A percentile compares a stretch with the other conserved stretches of the same genome.
These are phyloP conservation scores for Ogataea neopini DNA, from an alignment of 805 yeast genomes.

Conservation along the genomic window DNA sequence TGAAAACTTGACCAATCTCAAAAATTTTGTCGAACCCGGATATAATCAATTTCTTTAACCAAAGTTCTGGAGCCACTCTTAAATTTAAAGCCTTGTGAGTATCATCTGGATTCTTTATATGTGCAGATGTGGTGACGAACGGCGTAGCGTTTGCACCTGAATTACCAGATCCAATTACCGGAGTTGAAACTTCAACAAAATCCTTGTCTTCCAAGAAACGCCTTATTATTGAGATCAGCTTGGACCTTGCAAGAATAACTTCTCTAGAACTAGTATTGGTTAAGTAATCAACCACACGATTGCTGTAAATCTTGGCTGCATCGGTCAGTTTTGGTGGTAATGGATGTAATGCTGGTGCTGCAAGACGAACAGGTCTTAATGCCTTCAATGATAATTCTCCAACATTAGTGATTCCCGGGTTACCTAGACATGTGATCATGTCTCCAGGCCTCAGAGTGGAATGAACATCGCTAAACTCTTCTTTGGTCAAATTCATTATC, in stretches of 20 bases:
- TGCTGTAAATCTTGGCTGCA: constrained; percentile 55
- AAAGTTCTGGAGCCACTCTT: constrained; percentile 92
- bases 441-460: constrained; percentile 68
- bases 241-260: constrained; percentile 50
- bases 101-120: constrained; percentile 34
- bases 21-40: constrained; percentile 85
- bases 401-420: constrained; percentile 71
- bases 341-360: constrained; percentile 70
- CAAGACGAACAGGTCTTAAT: constrained; percentile 46
- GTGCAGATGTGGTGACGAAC: constrained; percentile 53
- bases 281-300: constrained; percentile 74
- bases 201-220: constrained; percentile 51
- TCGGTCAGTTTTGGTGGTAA: constrained; percentile 66
- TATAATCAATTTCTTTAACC: constrained; percentile 83
- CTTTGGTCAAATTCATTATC: constrained; percentile 42
- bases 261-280: constrained; percentile 54
- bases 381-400: constrained; percentile 78
- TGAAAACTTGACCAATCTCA: constrained; percentile 81
- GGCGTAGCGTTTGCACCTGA: constrained; percentile 96
- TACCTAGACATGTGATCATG: constrained; percentile 62
- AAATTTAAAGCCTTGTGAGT: constrained; percentile 47
- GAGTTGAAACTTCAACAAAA: constrained; percentile 88
- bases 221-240: constrained; percentile 57
- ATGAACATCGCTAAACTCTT: constrained; percentile 43
- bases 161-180: constrained; percentile 63